Base-by-base conservation (phyloP, 305 asterid species). In the Fraxinus angustifolia region DNA sequence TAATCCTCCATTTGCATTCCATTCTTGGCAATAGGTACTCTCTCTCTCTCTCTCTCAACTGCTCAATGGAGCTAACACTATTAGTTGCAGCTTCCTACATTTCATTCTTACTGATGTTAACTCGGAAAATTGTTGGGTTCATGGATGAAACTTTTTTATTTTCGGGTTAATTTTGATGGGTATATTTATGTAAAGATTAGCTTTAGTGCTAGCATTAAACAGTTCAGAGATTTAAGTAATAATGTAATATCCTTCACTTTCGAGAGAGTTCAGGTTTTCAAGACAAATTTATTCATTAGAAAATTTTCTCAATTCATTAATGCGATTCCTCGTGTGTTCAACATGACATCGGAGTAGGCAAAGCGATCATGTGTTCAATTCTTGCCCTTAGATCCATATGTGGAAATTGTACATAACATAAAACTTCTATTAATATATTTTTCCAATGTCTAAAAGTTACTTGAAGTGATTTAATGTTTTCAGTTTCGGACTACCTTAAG, bases 1-100 rank as follows among this genome's bases (percentile, higher is more conserved):
- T 91, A 48, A 95, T 95, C 85, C 36, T 93, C 81, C 99, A 95
- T 83, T 80, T 93, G 83, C 99, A 95, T 80, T 92, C 98, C 87
- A 87, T 95, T 88, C 97, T 95, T 73, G 99, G 99, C 62, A 95
- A 95, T 79, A 93, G 98, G 99, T 95, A 78, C 30, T 6, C 38
- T 16, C 65, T 45, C 56, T 48, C 58, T 45, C 53, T 42, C 53
- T 48, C 60, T 48, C 60, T 42, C n/a, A 14, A 1, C 7, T 16
- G 17, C 58, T 14, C 58, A 50, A 50, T 50, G 60, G 60, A 50
- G 60, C 7, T 14, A 50, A 16, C 21, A 50, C 60, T 16, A 1
- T 16, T 16, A 50, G 21, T 16, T 50, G 16, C 60, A 16, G 19
- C 60, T 50, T 50, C 60, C 60, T 16, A 50, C 60, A 50, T 50